A percentile compares a stretch with the other conserved stretches of the same genome.
These are phyloP conservation scores for Austroboletus eburneus DNA, from an alignment of 768 basidiomycete species.

Conservation along the genomic window DNA sequence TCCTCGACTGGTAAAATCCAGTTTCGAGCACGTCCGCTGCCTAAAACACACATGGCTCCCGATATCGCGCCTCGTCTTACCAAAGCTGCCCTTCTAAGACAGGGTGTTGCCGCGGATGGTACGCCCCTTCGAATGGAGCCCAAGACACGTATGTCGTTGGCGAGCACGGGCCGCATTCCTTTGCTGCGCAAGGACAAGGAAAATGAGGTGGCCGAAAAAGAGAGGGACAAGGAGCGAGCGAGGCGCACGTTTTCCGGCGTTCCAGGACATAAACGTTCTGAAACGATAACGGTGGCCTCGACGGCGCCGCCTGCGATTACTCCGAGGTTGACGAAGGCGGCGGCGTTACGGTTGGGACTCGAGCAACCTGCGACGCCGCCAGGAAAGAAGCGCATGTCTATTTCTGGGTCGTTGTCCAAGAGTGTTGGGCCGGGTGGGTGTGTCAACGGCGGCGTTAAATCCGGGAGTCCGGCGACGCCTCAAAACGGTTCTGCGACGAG, in stretches of 20 bases:
- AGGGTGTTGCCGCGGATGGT: constrained; percentile 47
- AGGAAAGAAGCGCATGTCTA: constrained; percentile 36
- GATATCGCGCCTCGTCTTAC: constrained; percentile 77
- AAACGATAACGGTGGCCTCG: constrained; percentile 66
- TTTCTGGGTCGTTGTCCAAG: constrained; percentile 18
- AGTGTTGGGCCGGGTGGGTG: neutral
- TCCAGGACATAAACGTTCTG: constrained; percentile 75
- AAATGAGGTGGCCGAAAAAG: constrained; percentile 41
- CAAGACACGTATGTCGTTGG: constrained; percentile 29
- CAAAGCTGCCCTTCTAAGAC: constrained; percentile 68
- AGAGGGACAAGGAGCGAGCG: constrained; percentile 57
- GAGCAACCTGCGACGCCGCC: constrained; percentile 37
- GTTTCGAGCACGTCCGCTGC: constrained; percentile 69
- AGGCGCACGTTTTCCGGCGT: constrained; percentile 69
- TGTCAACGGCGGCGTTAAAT: constrained; percentile 6
- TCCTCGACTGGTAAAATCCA: constrained; percentile 42
- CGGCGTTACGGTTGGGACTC: constrained; percentile 61
- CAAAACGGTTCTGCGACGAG: constrained; percentile 12
- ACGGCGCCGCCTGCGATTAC: constrained; percentile 68
- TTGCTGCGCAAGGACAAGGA: constrained; percentile 25
- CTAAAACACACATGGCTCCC: constrained; percentile 55
- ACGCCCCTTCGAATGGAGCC: constrained; percentile 8
- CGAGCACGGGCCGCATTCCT: constrained; percentile 33
- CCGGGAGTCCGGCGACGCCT: constrained; percentile 7
- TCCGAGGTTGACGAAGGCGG: constrained; percentile 74